A percentile compares a stretch with the other conserved stretches of the same genome.
Conservation (phyloP, 345 rosid genomes). For the Geranium rotundifolium region DNA sequence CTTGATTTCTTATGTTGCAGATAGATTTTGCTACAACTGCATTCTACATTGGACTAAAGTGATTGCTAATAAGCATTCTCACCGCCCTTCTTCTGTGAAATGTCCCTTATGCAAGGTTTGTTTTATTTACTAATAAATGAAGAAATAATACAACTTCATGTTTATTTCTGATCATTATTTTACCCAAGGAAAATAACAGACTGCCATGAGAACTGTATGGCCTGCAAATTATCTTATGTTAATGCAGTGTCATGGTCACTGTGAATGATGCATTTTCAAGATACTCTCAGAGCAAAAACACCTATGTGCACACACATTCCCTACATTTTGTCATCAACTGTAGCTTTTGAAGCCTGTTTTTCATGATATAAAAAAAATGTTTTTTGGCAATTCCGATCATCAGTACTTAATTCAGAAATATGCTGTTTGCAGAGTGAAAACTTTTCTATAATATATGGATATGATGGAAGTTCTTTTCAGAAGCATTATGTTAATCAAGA, state of each 20-base stretch:
- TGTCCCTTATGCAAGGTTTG: conserved; percentile 94
- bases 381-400: neutral
- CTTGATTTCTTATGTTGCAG: conserved; percentile 30
- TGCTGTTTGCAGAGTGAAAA: conserved; percentile 49
- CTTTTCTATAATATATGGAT: conserved; percentile 50
- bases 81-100: conserved; percentile 34
- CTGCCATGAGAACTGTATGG: neutral
- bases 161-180: neutral
- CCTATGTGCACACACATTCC: neutral
- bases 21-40: conserved; percentile 75
- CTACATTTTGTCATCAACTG: neutral
- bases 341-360: neutral
- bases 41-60: conserved; percentile 75
- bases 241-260: neutral
- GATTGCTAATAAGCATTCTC: conserved; percentile 39
- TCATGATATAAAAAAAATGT: neutral
- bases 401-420: neutral
- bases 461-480: conserved; percentile 51
- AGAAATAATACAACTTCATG: neutral
- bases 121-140: neutral
- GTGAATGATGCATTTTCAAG: neutral
- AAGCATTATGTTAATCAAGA: conserved; percentile 41
- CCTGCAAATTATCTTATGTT: neutral
- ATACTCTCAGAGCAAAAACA: neutral
- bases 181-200: neutral